Base-by-base conservation (phyloP, 352 stramenopile species). In the Aphanomyces astaci region DNA sequence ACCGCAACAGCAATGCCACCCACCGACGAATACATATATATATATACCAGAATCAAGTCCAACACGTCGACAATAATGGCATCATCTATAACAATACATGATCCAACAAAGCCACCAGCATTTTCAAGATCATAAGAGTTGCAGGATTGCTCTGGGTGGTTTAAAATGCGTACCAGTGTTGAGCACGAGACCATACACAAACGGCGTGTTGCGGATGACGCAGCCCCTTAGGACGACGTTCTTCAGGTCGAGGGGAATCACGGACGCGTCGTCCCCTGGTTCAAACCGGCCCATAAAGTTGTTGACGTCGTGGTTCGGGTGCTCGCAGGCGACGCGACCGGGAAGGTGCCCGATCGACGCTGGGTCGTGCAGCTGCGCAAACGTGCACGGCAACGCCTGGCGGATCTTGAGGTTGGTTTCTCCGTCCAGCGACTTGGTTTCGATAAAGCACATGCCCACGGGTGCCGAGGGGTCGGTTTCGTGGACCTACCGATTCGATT, bases 391-490 rank as follows among this genome's bases (percentile, higher is more conserved):
- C 10, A 94, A 75, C 2, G 82, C 86, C 57, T 94, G 84, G 5
- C 87, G 84, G 27, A 95, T 79, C 63, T 95, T 95, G 43, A 94
- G 72, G 65, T 95, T 94, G 33, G 87, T 95, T 69, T 95, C 87
- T 13, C 87, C 87, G 46, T 95, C 86, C 0, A 95, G 75, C 19
- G 82, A 92, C 65, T 94, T 95, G 25, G 87, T 95, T 67, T 95
- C 84, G 7, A 94, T 80, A 63, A 94, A 95, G 69, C 81, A 92
- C 65, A 95, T 92, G 0, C 86, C 86, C 17, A 82, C 79, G 1
- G 86, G 84, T 4, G 72, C 73, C 5, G 74, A 69, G 5, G 81
- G 78, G 40, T 95, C 79, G 0, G 82, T 73, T 45, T 93, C 84
- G 1, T 75, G 79, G 25, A 71, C 64, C 53, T 64, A 54, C 25